Evolutionary conservation across 208 protist genomes (phyloP), one percentile per base, ranked within the genome.

Genomic region (Polymyxa betae): DNA sequence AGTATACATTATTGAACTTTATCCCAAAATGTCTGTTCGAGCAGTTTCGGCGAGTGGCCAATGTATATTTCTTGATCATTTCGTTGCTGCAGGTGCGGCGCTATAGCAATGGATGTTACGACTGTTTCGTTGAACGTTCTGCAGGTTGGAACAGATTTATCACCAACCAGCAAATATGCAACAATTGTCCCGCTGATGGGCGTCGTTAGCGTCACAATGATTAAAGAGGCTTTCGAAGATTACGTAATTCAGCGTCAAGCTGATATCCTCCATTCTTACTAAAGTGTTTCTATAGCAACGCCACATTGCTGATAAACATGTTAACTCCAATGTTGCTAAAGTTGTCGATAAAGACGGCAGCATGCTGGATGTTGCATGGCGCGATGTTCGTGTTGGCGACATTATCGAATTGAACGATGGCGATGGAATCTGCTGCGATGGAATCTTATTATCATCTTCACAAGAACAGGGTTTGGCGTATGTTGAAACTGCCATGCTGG

Each of bases 61-160:
- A 99, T 93, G 94, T 97, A 49, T 99, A 99, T 92, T 99, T 99
- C 94, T 92, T 99, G 38, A 88, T 98, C 0, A 97, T 98, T 10
- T 93, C 95, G 5, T 90, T 94, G 43, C 92, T 99, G 0, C 46
- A 88, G 45, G n/a, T n/a, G n/a, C n/a, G n/a, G n/a, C n/a, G 96
- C 97, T 92, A 32, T 29, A 45, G 29, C 45, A 24, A 91, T 38
- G n/a, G 45, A 0, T 12, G 35, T 92, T 10, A 89, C 93, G 90
- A 45, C 45, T 94, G 60, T 46, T 0, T n/a, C 45, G 45, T 60
- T 93, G n/a, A n/a, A n/a, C n/a, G n/a, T n/a, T n/a, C n/a, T n/a
- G n/a, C n/a, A n/a, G n/a, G 0, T 93, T 52, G 40, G 38, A 89
- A 77, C 90, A 49, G 88, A 90, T 16, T 49, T 95, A 1, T 97